phyloP scores from a whole-genome alignment of 2,329 filamentous ascomycete genomes.

The Ophiognomonia clavigignenti-juglandacearum region DNA sequence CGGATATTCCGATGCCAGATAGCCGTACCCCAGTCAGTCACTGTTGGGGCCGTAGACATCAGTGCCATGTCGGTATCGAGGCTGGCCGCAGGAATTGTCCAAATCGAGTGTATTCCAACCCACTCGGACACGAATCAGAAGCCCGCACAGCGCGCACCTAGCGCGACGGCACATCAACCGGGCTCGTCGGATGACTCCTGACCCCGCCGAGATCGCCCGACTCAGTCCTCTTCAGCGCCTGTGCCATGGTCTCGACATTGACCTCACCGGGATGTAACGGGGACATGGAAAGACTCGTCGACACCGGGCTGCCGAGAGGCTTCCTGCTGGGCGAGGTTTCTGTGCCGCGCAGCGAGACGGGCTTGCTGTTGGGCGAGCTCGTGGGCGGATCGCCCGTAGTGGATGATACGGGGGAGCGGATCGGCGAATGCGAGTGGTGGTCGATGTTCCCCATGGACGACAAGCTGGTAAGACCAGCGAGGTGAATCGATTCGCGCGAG shows the following conservation, averaged over 20 bases:
- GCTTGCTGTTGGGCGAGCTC: constrained; percentile 72
- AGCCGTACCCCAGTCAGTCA: too few relatives aligned
- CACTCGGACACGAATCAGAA: constrained; percentile 1
- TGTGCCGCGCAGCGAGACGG: constrained; percentile 67
- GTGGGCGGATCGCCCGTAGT: constrained; percentile 51
- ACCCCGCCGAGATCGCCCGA: constrained; percentile 68
- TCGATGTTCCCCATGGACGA: constrained; percentile 35
- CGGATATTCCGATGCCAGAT: too few relatives aligned
- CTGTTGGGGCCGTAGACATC: too few relatives aligned
- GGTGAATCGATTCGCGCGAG: constrained; percentile 65
- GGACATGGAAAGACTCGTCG: constrained; percentile 27
- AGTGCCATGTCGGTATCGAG: neutral
- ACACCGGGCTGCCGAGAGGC: constrained; percentile 60
- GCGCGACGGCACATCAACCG: constrained; percentile 40
- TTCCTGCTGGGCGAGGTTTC: constrained; percentile 60
- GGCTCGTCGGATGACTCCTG: constrained; percentile 54
- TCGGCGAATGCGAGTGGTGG: constrained; percentile 73
- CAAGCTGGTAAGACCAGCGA: constrained; percentile 62
- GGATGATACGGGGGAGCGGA: constrained; percentile 73
- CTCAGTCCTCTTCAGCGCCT: constrained; percentile 78
- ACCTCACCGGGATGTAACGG: constrained; percentile 52
- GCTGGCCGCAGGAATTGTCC: neutral
- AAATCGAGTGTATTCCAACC: neutral
- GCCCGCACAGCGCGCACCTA: constrained; percentile 8
- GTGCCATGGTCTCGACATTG: constrained; percentile 89